A percentile compares a stretch with the other conserved stretches of the same genome.
phyloP scores from a whole-genome alignment of 148 eudicot species.

The Fallopia convolvulus region DNA sequence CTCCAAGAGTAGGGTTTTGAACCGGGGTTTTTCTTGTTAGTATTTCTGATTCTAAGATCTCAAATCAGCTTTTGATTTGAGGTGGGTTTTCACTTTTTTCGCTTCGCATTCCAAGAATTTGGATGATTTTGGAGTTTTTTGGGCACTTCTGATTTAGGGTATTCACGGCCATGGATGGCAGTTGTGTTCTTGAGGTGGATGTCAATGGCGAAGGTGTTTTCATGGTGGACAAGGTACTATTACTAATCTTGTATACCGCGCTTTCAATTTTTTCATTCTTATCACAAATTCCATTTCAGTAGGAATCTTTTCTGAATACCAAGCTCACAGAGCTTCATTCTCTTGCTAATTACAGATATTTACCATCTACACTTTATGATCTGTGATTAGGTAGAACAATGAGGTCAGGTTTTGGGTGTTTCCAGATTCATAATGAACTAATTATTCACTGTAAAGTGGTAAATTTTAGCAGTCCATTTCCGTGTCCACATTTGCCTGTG shows the following conservation, averaged over 20 bases:
- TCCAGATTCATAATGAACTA: background rate
- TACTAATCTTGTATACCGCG: background rate
- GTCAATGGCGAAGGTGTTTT: conserved; percentile 79
- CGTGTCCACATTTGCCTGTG: background rate
- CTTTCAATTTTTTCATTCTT: background rate
- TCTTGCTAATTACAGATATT: conserved; percentile 3
- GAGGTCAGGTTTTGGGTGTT: conserved; percentile 3
- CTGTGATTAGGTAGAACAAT: background rate
- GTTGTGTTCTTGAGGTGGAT: conserved; percentile 69
- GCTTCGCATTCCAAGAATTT: background rate
- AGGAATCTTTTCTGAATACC: background rate
- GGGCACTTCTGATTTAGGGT: conserved; percentile 20
- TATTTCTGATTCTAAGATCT: conserved; percentile 7
- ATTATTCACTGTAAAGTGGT: background rate
- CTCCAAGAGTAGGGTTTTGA: conserved; percentile 8
- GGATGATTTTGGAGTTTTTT: background rate
- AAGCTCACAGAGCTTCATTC: background rate
- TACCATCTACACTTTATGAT: background rate
- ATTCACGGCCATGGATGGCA: conserved; percentile 30
- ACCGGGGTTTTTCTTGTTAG: background rate
- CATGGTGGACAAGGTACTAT: conserved; percentile 71
- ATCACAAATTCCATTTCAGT: background rate
- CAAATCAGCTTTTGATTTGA: conserved; percentile 20
- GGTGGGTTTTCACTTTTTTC: conserved; percentile 21
- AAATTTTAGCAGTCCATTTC: conserved; percentile 2